Base-by-base conservation (phyloP, 805 yeast species). In the Hagleromyces aurorensis region DNA sequence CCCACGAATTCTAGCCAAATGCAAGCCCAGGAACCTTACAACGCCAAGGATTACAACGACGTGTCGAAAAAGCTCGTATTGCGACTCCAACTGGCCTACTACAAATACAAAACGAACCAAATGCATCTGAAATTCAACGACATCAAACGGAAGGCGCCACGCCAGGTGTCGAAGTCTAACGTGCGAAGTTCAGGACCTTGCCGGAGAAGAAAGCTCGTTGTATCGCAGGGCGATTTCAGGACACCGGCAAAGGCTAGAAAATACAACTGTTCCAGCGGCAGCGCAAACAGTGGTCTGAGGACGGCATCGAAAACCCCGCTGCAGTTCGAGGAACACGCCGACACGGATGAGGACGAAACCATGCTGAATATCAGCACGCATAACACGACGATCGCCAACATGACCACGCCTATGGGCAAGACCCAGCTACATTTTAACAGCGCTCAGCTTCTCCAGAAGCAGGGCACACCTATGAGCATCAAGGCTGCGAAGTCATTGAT, bases 21-120 rank as follows among this genome's bases (percentile, higher is more conserved):
- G n/a, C n/a, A n/a, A n/a, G n/a, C n/a, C n/a, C n/a, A n/a, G n/a
- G n/a, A n/a, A n/a, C n/a, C n/a, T n/a, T n/a, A n/a, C 23, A 21
- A n/a, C 27, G 17, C 14, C 9, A 36, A 19, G 17, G 40, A 46
- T 19, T 41, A 37, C 19, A 23, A 29, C 8, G 40, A 32, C 4
- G 25, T 43, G 1, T 40, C 53, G 5, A 37, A 65, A 27, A 59
- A 57, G 40, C 56, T 72, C 35, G 64, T 66, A 40, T 52, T 65
- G 34, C 62, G 73, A 38, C 50, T 72, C 14, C 67, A 67, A 40
- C 44, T 70, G 27, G 78, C 78, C 2, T 67, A 67, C 41, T 71
- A 63, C 48, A 72, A 70, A 43, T 63, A 65, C 23, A 59, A 60
- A 32, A 70, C 75, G 1, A 62, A 69, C 38, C 75, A 70, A 44